Evolutionary conservation across 2,329 filamentous ascomycete species (phyloP).

Genomic region (Cladophialophora yegresii): DNA sequence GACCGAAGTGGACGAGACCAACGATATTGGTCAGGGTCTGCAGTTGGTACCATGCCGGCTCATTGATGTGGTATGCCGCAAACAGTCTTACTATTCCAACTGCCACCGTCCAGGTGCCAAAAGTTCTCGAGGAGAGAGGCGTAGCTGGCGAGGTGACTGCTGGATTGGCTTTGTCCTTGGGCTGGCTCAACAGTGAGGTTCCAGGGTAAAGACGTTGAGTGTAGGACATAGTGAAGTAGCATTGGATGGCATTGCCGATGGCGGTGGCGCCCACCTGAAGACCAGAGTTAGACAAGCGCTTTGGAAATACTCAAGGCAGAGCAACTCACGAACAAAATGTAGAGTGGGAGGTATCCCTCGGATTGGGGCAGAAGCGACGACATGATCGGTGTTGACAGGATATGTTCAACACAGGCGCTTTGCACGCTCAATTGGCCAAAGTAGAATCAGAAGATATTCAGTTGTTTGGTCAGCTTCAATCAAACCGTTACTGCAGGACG

Average conservation of each 20-base stretch:
- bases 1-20: constrained; percentile 74
- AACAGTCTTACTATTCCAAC: constrained; percentile 76
- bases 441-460: neutral
- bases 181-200: constrained; percentile 32
- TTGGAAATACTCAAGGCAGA: constrained; percentile 42
- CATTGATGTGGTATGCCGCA: constrained; percentile 76
- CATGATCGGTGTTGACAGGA: constrained; percentile 9
- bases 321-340: constrained; percentile 34
- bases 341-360: constrained; percentile 35
- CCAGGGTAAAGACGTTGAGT: constrained; percentile 75
- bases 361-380: constrained; percentile 24
- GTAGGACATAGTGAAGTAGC: constrained; percentile 76
- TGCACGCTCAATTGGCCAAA: neutral
- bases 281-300: constrained; percentile 52
- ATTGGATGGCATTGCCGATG: constrained; percentile 80
- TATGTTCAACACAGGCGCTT: neutral
- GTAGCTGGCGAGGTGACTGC: constrained; percentile 58
- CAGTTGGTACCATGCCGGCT: constrained; percentile 74
- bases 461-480: neutral
- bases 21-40: constrained; percentile 79
- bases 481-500: neutral
- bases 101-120: constrained; percentile 85
- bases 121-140: constrained; percentile 73
- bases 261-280: constrained; percentile 77
- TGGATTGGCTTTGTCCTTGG: constrained; percentile 11